Base-by-base conservation (phyloP, 2,329 filamentous ascomycete species). In the Erysiphe pulchra region DNA sequence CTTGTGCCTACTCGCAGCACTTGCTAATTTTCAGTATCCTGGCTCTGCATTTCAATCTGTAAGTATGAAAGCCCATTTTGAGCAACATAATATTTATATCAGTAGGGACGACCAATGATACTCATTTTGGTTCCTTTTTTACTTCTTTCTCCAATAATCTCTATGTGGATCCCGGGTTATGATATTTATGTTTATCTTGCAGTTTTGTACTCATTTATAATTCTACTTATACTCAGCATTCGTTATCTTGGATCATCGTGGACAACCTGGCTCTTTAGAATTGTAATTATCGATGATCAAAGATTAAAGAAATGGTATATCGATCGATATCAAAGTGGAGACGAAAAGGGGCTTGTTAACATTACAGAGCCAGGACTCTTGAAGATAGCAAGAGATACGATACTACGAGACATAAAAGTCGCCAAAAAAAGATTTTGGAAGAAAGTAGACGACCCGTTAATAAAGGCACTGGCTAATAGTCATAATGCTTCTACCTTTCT, bases 401-500 rank as follows among this genome's bases (percentile, higher is more conserved):
- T 52, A 46, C 45, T 47, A 16, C 37, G 38, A 43, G 48, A 50
- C 17, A 44, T 52, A 12, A 46, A 43, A 20, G 46, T 18, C 16
- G 13, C 39, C 14, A 42, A 45, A 31, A 47, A 44, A 11, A 45
- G 46, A 13, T 48, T 45, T 20, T 39, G 47, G 17, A 41, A 43
- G 11, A 49, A 45, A 11, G 42, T 45, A 8, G 42, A 38, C 17
- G 51, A 53, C 24, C 12, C 47, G 14, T 37, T 50, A 8, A 48
- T 53, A n/a, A 38, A 46, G 13, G 46, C 45, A 42, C 60, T 74
- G 42, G 65, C 67, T 6, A 58, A 60, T 5, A 68, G 69, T 44
- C 71, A 55, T 44, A 48, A 52, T 36, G 49, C 56, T 2, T 58
- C 55, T 12, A 17, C 45, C 2, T 53, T 53, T 33, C 33, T 53